These are phyloP conservation scores for Candida xyloterini DNA, from an alignment of 805 yeast genomes.

Conservation along the genomic window DNA sequence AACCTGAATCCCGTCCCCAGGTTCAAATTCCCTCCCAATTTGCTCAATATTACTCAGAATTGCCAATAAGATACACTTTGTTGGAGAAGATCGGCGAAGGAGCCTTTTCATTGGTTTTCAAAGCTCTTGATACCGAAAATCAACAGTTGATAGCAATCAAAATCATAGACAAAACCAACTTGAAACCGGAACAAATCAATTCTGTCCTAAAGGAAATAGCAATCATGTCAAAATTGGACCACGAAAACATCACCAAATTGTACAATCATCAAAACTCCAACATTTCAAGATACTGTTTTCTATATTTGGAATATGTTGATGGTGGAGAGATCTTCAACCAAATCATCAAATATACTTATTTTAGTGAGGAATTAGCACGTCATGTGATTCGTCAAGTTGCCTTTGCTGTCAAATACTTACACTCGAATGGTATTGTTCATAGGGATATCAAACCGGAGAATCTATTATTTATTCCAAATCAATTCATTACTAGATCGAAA, in stretches of 20 bases:
- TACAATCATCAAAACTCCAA: conserved; percentile 50
- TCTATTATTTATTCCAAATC: conserved; percentile 58
- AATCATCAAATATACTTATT: conserved; percentile 73
- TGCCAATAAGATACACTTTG: conserved; percentile 28
- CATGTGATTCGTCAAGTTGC: conserved; percentile 75
- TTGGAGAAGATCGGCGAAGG: conserved; percentile 66
- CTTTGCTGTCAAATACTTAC: conserved; percentile 65
- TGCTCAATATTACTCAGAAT: conserved; percentile 26
- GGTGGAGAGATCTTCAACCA: conserved; percentile 85
- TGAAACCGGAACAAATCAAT: conserved; percentile 49
- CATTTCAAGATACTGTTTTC: conserved; percentile 49
- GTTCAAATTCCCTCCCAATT: conserved; percentile 15
- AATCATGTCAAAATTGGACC: conserved; percentile 64
- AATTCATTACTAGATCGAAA: conserved; percentile 39
- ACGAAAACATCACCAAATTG: conserved; percentile 58
- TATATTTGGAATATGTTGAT: conserved; percentile 62
- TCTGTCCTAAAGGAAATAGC: conserved; percentile 69
- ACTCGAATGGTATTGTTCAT: conserved; percentile 71
- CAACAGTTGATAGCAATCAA: conserved; percentile 65
- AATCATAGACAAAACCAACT: conserved; percentile 60
- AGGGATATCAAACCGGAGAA: conserved; percentile 84
- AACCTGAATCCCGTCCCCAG: not conserved
- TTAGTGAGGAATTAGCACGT: conserved; percentile 67
- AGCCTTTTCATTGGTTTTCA: conserved; percentile 84
- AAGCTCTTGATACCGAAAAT: conserved; percentile 50